phyloP scores from a whole-genome alignment of 1,284 basidiomycete genomes.

The Cryptococcus maquisensis region DNA sequence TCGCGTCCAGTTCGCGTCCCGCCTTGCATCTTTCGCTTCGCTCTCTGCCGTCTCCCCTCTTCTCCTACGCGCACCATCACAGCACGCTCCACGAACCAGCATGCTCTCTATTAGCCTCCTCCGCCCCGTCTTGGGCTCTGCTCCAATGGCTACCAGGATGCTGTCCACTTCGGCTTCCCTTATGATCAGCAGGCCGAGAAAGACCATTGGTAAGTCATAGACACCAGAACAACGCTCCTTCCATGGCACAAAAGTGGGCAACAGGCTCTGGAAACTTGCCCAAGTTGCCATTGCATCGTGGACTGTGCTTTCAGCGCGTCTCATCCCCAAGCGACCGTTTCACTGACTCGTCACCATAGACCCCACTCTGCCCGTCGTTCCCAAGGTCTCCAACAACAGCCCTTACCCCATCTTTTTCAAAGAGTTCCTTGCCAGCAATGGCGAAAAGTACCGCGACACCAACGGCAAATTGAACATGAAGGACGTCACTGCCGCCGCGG shows the following conservation, averaged over 20 bases:
- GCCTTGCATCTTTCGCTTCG: background rate
- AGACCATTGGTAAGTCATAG: slow-evolving; percentile 57
- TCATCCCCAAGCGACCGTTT: background rate
- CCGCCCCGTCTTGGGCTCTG: slow-evolving; percentile 1
- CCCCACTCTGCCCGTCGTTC: slow-evolving; percentile 15
- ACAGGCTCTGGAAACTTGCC: too few species aligned
- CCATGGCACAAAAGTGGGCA: too few species aligned
- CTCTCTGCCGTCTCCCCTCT: background rate
- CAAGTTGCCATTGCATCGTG: too few species aligned
- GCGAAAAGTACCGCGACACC: slow-evolving; percentile 2
- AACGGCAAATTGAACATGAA: slow-evolving; percentile 19
- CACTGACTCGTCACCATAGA: slow-evolving; percentile 5
- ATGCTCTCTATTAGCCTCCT: slow-evolving; percentile 9
- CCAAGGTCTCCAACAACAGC: slow-evolving; percentile 15
- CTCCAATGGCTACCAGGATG: background rate
- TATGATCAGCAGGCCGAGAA: slow-evolving; percentile 37
- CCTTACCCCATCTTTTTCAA: slow-evolving; percentile 32
- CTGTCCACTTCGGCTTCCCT: slow-evolving; percentile 2
- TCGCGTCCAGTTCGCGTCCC: background rate
- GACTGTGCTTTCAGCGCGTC: too few species aligned
- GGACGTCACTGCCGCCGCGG: slow-evolving; percentile 9
- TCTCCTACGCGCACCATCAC: background rate
- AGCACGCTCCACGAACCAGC: background rate
- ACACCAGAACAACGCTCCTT: too few species aligned
- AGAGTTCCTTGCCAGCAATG: slow-evolving; percentile 5